Percentiles rank a stretch among this genome's conserved stretches.
Evolutionary conservation across 192 early-diverging fungal species (phyloP).

Genomic region (Coemansia sp.): DNA sequence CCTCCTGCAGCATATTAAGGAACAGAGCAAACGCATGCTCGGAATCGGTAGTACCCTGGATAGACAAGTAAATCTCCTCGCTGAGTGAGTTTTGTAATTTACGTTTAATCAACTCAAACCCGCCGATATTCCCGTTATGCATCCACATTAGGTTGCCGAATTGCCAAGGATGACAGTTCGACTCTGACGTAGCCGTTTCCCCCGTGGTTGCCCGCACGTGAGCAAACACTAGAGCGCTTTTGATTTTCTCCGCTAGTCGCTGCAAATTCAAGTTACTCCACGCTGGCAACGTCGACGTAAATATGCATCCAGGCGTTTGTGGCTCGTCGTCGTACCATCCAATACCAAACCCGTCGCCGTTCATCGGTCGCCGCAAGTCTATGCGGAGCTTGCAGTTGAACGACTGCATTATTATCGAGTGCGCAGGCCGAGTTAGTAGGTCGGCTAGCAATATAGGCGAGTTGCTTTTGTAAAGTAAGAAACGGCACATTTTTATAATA

Average conservation of each 20-base stretch:
- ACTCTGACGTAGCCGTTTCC: conserved; percentile 70
- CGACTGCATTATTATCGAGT: conserved; percentile 84
- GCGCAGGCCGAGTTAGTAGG: conserved; percentile 72
- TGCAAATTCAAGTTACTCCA: conserved; percentile 81
- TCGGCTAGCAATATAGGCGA: conserved; percentile 73
- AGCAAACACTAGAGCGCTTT: conserved; percentile 74
- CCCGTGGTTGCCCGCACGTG: conserved; percentile 80
- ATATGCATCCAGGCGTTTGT: conserved; percentile 68
- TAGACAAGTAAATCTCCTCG: conserved; percentile 70
- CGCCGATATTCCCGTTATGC: conserved; percentile 77
- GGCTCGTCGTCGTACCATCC: conserved; percentile 76
- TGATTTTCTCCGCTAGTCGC: conserved; percentile 77
- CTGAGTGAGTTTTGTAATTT: conserved; percentile 63
- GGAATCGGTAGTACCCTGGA: conserved; percentile 82
- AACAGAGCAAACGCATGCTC: conserved; percentile 84
- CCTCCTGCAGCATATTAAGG: conserved; percentile 63
- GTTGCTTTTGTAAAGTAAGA: conserved; percentile 80
- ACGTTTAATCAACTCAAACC: conserved; percentile 73
- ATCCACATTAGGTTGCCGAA: conserved; percentile 82
- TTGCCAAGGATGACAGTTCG: conserved; percentile 71
- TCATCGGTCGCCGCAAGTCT: conserved; percentile 66
- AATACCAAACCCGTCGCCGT: conserved; percentile 84
- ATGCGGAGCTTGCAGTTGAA: conserved; percentile 74
- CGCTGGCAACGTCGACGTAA: conserved; percentile 80
- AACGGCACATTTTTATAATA: conserved; percentile 62